Evolutionary conservation across 1,139 yeast species (phyloP).

Genomic region (Geotrichum phurueaensis): DNA sequence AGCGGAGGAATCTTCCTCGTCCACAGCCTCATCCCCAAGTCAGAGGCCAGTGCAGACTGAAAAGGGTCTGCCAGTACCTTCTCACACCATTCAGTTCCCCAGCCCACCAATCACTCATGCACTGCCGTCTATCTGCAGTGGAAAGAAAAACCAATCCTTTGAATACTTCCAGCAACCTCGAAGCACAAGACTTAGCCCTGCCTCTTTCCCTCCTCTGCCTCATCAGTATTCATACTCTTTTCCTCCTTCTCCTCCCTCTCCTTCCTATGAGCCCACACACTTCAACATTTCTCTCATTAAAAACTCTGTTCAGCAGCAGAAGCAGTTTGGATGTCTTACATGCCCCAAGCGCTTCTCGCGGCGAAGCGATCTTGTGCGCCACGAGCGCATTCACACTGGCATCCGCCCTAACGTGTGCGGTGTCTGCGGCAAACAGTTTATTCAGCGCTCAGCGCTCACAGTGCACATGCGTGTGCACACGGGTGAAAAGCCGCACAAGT

Average conservation of each 20-base stretch:
- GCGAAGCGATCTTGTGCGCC: constrained; percentile 64
- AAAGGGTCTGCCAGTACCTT: not conserved
- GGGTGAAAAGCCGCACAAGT: constrained; percentile 59
- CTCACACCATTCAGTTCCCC: constrained; percentile 5
- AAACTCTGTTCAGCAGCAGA: constrained; percentile 13
- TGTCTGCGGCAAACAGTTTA: constrained; percentile 50
- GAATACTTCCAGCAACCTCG: constrained; percentile 12
- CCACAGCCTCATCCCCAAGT: not conserved
- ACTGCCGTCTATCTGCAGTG: not conserved
- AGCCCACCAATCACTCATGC: constrained; percentile 12
- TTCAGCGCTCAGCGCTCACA: constrained; percentile 65
- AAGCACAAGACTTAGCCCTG: constrained; percentile 2
- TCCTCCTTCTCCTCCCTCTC: constrained; percentile 14
- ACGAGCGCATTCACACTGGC: constrained; percentile 78
- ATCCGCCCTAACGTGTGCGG: constrained; percentile 46
- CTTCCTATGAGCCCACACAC: not conserved
- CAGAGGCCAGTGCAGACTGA: not conserved
- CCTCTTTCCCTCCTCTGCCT: not conserved
- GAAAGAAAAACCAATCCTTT: not conserved
- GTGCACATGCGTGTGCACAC: constrained; percentile 76
- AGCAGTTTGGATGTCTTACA: constrained; percentile 26
- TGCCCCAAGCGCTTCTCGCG: constrained; percentile 44
- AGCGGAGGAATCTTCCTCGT: not conserved
- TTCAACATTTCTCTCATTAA: constrained; percentile 5
- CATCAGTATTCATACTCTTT: constrained; percentile 7